Percentiles rank a stretch among this genome's conserved stretches.
Conservation (phyloP, 371 early-diverging fungal genomes). For the Rhizopus sp. region DNA sequence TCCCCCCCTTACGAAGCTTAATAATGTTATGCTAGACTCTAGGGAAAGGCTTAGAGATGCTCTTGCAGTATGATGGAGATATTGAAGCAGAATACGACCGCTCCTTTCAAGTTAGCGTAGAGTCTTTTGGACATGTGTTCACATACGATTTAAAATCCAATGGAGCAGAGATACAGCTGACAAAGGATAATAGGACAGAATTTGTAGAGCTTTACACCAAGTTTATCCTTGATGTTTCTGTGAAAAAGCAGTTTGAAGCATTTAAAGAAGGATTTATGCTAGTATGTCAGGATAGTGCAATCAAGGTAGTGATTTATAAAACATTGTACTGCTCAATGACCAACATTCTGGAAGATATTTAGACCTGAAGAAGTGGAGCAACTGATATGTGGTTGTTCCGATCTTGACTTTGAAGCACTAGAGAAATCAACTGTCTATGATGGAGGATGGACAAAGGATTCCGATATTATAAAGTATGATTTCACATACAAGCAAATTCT, state of each 20-base stretch:
- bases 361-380: slow-evolving; percentile 94
- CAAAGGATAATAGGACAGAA: slow-evolving; percentile 62
- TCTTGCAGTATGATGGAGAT: slow-evolving; percentile 56
- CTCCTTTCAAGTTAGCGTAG: slow-evolving; percentile 72
- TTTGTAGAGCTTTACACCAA: slow-evolving; percentile 76
- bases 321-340: no score
- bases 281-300: slow-evolving; percentile 84
- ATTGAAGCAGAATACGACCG: slow-evolving; percentile 66
- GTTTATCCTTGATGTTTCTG: slow-evolving; percentile 72
- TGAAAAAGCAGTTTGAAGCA: slow-evolving; percentile 81
- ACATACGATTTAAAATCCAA: slow-evolving; percentile 59
- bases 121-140: slow-evolving; percentile 64
- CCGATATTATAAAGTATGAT: slow-evolving; percentile 61
- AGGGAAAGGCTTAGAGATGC: slow-evolving; percentile 62
- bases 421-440: slow-evolving; percentile 87
- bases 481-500: slow-evolving; percentile 5
- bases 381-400: slow-evolving; percentile 92
- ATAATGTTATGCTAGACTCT: slow-evolving; percentile 46
- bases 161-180: slow-evolving; percentile 65
- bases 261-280: slow-evolving; percentile 90
- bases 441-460: slow-evolving; percentile 74
- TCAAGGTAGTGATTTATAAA: slow-evolving; percentile 43
- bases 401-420: slow-evolving; percentile 85
- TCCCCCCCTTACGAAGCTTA: background rate
- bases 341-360: slow-evolving; percentile 61